Base-by-base conservation (phyloP, 2,329 filamentous ascomycete species). In the Hypoxylon sp. region DNA sequence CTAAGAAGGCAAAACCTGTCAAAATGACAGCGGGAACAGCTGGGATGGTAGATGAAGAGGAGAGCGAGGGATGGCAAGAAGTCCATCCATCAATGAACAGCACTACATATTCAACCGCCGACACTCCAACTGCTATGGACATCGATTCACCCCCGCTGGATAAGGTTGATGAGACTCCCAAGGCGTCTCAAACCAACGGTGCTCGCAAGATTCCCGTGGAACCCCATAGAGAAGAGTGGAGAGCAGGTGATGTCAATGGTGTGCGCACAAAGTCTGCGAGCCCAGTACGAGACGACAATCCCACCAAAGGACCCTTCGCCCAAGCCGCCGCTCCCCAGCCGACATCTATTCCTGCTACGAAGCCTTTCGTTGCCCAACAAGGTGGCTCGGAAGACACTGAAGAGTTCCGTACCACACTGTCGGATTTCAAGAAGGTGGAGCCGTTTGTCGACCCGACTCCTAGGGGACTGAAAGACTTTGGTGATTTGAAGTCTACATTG, bases 71-170 rank as follows among this genome's bases (percentile, higher is more conserved):
- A 80, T 60, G 72, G 65, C 73, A 71, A 63, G 67, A 78, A 55
- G 53, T 65, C 43, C 58, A 69, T 6, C 66, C 61, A 55, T 60
- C 69, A 14, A 59, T 71, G 1, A 65, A 62, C 1, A 64, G 45
- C 21, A 63, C 72, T 11, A 75, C 75, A 25, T 72, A 76, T 2
- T 61, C 68, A 5, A 68, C 71, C 19, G 75, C 77, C 10, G 81
- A 81, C 36, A 88, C 85, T 68, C 85, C 87, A 2, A 86, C 85
- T 63, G 87, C 88, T 13, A 91, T 91, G 89, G 89, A 91, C 69
- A 89, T 91, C 55, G 89, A 91, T 72, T 83, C 85, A 3, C 86
- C 87, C 19, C 76, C 76, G 21, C 69, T 70, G 9, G 70, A 73
- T 28, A 55, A 78, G 74, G 36, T 70, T 64, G 74, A 79, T 68